Percentiles rank a stretch among this genome's conserved stretches.
Conservation (phyloP, 2,329 filamentous ascomycete species). For the Talaromyces piceae region DNA sequence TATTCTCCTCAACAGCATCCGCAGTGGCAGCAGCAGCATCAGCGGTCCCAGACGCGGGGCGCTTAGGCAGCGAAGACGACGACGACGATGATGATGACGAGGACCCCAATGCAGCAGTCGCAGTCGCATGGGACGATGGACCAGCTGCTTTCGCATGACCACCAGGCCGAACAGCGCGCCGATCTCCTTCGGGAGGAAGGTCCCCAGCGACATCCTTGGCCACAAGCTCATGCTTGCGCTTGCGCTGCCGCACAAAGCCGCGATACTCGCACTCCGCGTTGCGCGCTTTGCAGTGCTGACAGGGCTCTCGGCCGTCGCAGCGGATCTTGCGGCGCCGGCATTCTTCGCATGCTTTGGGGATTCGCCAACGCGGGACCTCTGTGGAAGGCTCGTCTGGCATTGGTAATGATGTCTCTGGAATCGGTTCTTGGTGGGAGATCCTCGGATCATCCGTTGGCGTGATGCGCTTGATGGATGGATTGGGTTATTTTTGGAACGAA, state of each 20-base stretch:
- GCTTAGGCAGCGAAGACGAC: not conserved
- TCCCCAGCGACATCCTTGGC: slow-evolving; percentile 13
- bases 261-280: slow-evolving; percentile 29
- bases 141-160: too few species aligned
- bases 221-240: slow-evolving; percentile 22
- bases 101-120: too few species aligned
- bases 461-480: not conserved
- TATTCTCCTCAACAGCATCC: not conserved
- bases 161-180: not conserved
- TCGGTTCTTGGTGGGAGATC: not conserved
- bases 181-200: not conserved
- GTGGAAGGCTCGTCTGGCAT: slow-evolving; percentile 21
- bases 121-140: too few species aligned
- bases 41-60: not conserved
- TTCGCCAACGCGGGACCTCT: slow-evolving; percentile 23
- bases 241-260: slow-evolving; percentile 30
- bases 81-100: too few species aligned
- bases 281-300: slow-evolving; percentile 31
- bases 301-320: slow-evolving; percentile 33
- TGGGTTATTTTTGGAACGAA: too few species aligned
- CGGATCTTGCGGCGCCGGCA: slow-evolving; percentile 36
- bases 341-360: slow-evolving; percentile 35
- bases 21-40: not conserved
- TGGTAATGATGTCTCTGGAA: not conserved
- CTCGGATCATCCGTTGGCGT: too few species aligned